Conservation (phyloP, 1,284 basidiomycete species). For the Rhizoctonia solani region DNA sequence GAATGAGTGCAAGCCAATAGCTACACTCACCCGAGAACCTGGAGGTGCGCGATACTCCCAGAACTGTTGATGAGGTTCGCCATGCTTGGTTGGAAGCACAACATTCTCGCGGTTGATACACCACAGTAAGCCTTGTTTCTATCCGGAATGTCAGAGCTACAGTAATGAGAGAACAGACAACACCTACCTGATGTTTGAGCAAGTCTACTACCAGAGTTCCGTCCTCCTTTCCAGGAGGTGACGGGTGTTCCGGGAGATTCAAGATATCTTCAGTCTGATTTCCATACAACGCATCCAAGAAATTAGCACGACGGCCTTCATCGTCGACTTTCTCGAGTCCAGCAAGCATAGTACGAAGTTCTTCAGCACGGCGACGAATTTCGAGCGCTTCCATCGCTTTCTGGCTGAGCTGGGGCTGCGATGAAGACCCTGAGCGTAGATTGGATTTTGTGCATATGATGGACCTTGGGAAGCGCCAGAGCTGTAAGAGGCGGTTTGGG, state of each 20-base stretch:
- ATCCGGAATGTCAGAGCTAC: constrained; percentile 22
- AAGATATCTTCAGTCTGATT: constrained; percentile 63
- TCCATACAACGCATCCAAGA: constrained; percentile 66
- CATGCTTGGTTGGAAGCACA: constrained; percentile 62
- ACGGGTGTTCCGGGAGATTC: constrained; percentile 63
- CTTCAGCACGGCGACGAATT: constrained; percentile 55
- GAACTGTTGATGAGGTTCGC: constrained; percentile 81
- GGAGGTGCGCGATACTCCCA: constrained; percentile 69
- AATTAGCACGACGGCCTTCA: constrained; percentile 67
- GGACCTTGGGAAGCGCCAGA: constrained; percentile 32
- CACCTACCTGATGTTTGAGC: constrained; percentile 73
- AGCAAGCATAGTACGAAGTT: constrained; percentile 66
- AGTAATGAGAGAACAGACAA: constrained; percentile 38
- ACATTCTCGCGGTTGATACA: constrained; percentile 79
- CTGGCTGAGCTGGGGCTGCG: constrained; percentile 37
- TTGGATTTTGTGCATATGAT: constrained; percentile 33
- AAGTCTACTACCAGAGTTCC: constrained; percentile 72
- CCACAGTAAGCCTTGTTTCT: constrained; percentile 80
- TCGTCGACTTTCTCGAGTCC: constrained; percentile 76
- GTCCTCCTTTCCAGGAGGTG: constrained; percentile 66
- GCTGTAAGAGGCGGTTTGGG: constrained; percentile 32
- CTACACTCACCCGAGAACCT: constrained; percentile 53
- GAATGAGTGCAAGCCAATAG: neutral
- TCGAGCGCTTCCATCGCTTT: constrained; percentile 54
- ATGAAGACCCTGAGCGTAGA: constrained; percentile 37